Evolutionary conservation across 139 green algal species (phyloP), one percentile per base, ranked within the genome.

Genomic region (Astrephomene gubernaculifera): DNA sequence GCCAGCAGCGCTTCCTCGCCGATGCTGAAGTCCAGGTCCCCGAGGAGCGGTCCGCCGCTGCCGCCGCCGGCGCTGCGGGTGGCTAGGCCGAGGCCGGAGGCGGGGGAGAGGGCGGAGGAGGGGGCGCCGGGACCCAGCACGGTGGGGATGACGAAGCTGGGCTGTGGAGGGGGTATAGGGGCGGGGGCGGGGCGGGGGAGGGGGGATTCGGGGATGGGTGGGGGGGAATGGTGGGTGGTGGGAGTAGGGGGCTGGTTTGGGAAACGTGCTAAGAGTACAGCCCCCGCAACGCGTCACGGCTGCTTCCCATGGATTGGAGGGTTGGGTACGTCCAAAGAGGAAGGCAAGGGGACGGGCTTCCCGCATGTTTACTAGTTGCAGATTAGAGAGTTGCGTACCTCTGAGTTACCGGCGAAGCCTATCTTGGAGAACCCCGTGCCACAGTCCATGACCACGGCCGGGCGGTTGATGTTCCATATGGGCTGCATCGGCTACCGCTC

Each of bases 381-480:
- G n/a, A n/a, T n/a, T n/a, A n/a, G n/a, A n/a, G n/a, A n/a, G n/a
- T n/a, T n/a, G n/a, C n/a, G 35, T 31, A 72, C 83, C 83, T 88
- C 71, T 2, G 89, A 39, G 85, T 97, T 96, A 19, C 93, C 92
- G 7, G 93, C 90, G 36, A 95, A 96, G 2, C 94, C 94, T 53
- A 95, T 86, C 70, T 97, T 97, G 1, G 92, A 94, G 57, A 87
- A 96, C 41, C 93, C 92, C 22, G 93, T 94, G 17, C 94, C 94
- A 64, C 86, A 90, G 87, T 97, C 94, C 43, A 97, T 90, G 3
- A 97, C 93, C 10, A 95, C 63, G 25, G 79, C 79, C 0, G 79
- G 79, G 10, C 79, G 27, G 38, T 39, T 73, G 4, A 71, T 31
- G 31, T 9, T 44, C 76, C 76, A 83, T 4, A 83, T 83, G 2